Evolutionary conservation across 352 stramenopile genomes (phyloP), one percentile per base, ranked within the genome.

Genomic region (Phytophthora constricta): DNA sequence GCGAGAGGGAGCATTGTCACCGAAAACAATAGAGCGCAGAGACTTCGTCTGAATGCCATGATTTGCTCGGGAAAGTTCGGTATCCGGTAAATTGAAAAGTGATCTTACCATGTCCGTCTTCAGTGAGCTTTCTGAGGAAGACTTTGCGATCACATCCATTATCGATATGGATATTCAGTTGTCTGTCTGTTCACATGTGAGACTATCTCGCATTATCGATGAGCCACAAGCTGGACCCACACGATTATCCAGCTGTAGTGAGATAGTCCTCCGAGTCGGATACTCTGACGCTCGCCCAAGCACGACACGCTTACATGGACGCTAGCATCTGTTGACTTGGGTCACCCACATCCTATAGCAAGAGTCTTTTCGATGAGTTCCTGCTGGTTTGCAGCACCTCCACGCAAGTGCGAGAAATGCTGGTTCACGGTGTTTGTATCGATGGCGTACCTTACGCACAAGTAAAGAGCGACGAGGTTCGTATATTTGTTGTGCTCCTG

Each of bases 1-100:
- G 41, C n/a, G 4, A 42, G 17, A 16, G 65, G 22, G 27, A 43
- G n/a, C 13, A 57, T 19, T 16, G 37, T 11, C 7, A n/a, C 43
- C 4, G 17, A 17, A 50, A 28, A 9, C 8, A 50, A 17, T 28
- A 31, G 9, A 28, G 43, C 20, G 27, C 43, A 50, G 43, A 50
- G 20, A 17, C 43, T 17, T 9, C 43, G 43, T 28, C 43, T n/a
- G 43, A 37, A 50, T 10, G 43, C 20, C 43, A 50, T 50, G 20
- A 7, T 28, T 11, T 28, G 27, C 25, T 11, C 8, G 43, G 43
- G 16, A 50, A 28, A 17, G 8, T n/a, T 26, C 8, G 13, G 39
- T 46, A 19, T 46, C 39, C 10, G 43, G 43, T 26, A 50, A 50
- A 31, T 50, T 26, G 43, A 50, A 31, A 50, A 50, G 22, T 50